Evolutionary conservation across 2,329 filamentous ascomycete species (phyloP).

Genomic region (Colletotrichum magnum): DNA sequence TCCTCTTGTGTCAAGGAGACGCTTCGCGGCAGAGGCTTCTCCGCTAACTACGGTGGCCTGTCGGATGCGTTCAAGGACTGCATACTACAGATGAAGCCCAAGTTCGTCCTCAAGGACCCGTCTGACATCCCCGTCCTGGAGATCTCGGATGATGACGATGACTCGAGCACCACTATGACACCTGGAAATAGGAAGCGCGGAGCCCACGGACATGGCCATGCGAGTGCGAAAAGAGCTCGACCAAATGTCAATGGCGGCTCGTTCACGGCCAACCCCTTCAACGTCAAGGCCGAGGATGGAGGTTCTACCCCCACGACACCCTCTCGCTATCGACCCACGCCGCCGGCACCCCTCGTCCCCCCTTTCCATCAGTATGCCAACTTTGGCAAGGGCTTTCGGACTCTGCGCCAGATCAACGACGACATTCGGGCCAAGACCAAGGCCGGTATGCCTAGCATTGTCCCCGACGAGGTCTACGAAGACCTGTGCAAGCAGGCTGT

Average conservation of each 20-base stretch:
- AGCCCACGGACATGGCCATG: slow-evolving; percentile 39
- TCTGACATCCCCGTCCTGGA: slow-evolving; percentile 53
- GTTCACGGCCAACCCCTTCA: slow-evolving; percentile 8
- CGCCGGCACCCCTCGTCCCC: slow-evolving; percentile 35
- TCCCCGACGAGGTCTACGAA: slow-evolving; percentile 73
- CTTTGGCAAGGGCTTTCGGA: slow-evolving; percentile 58
- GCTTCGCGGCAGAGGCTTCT: slow-evolving; percentile 65
- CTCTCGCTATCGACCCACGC: slow-evolving; percentile 32
- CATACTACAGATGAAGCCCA: slow-evolving; percentile 62
- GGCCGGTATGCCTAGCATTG: slow-evolving; percentile 71
- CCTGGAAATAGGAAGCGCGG: slow-evolving; percentile 44
- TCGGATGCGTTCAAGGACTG: slow-evolving; percentile 66
- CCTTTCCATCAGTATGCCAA: slow-evolving; percentile 56
- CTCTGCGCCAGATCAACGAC: slow-evolving; percentile 65
- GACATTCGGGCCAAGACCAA: slow-evolving; percentile 69
- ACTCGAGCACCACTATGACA: slow-evolving; percentile 41
- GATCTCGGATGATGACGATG: slow-evolving; percentile 55
- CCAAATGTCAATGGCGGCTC: slow-evolving; percentile 39
- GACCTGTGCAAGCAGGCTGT: slow-evolving; percentile 71
- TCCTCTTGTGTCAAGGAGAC: slow-evolving; percentile 66
- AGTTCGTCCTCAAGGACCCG: slow-evolving; percentile 58
- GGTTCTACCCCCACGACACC: slow-evolving; percentile 20
- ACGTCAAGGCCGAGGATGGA: slow-evolving; percentile 56
- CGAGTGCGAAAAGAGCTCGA: slow-evolving; percentile 37
- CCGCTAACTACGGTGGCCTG: slow-evolving; percentile 59